Conservation (phyloP, 805 yeast species). For the Candida fluviatilis region DNA sequence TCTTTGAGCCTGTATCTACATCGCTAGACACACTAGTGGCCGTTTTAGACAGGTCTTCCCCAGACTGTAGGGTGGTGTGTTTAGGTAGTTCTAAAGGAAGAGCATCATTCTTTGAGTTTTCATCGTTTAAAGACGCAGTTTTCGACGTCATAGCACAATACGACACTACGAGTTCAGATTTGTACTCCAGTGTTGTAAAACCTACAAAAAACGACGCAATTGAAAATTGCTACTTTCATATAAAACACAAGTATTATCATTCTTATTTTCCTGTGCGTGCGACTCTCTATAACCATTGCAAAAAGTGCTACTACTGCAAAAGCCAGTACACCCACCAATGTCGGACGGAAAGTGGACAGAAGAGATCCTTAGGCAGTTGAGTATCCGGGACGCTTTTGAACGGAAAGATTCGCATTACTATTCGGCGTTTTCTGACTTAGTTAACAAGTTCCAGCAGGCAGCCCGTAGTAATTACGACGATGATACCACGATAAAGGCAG, state of each 20-base stretch:
- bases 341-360: constrained; percentile 15
- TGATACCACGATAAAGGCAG: constrained; percentile 8
- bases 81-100: neutral
- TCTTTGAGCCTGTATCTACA: too few relatives aligned
- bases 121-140: neutral
- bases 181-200: neutral
- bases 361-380: constrained; percentile 21
- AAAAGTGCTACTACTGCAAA: too few relatives aligned
- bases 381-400: constrained; percentile 29
- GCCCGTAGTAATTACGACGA: neutral
- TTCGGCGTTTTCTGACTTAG: constrained; percentile 30
- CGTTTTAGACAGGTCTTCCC: too few relatives aligned
- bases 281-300: too few relatives aligned
- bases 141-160: neutral
- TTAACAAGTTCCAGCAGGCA: constrained; percentile 11
- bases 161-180: neutral
- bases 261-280: too few relatives aligned
- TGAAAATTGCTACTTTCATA: neutral
- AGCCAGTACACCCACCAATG: constrained; percentile 2
- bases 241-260: too few relatives aligned
- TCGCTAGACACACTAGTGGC: too few relatives aligned
- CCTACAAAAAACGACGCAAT: neutral
- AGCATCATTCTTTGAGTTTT: neutral
- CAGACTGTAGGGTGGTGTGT: too few relatives aligned
- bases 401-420: constrained; percentile 26